phyloP scores from a whole-genome alignment of 2,329 filamentous ascomycete species.

The Polytolypa hystricis region DNA sequence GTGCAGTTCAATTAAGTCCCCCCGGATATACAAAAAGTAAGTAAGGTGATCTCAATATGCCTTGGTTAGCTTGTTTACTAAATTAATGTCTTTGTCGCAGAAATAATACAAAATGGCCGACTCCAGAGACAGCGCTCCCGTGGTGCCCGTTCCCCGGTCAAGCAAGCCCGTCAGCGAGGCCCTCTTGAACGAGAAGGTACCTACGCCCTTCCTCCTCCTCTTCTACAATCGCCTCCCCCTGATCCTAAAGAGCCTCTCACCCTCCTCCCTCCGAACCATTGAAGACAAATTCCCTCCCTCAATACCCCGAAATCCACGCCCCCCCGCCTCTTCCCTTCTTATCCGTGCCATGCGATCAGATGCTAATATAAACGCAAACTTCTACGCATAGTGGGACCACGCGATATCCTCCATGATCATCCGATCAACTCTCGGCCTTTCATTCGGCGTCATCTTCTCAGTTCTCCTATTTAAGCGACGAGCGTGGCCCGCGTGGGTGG shows the following conservation, averaged over 20 bases:
- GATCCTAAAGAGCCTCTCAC: too few relatives aligned
- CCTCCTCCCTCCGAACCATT: too few relatives aligned
- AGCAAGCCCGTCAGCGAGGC: slow-evolving; percentile 86
- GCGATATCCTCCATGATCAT: slow-evolving; percentile 96
- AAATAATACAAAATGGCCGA: too few relatives aligned
- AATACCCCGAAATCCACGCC: too few relatives aligned
- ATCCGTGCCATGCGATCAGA: too few relatives aligned
- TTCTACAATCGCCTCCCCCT: neutral
- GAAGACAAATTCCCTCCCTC: neutral
- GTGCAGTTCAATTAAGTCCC: too few relatives aligned
- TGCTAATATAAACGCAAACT: slow-evolving; percentile 11
- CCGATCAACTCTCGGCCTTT: slow-evolving; percentile 88
- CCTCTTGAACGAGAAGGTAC: slow-evolving; percentile 97
- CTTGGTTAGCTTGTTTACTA: too few relatives aligned
- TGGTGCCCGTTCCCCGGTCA: slow-evolving; percentile 57
- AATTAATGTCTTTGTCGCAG: too few relatives aligned
- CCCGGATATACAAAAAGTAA: too few relatives aligned
- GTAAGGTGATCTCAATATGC: too few relatives aligned
- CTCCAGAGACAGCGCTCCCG: slow-evolving; percentile 42
- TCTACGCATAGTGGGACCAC: slow-evolving; percentile 74
- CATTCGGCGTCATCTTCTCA: slow-evolving; percentile 97
- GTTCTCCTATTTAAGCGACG: slow-evolving; percentile 96
- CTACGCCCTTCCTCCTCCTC: slow-evolving; percentile 6
- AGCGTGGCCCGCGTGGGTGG: slow-evolving; percentile 94
- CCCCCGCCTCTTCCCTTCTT: too few relatives aligned